These are phyloP conservation scores for Adansonia grandidieri DNA, from an alignment of 441 rosid genomes.

Conservation along the genomic window DNA sequence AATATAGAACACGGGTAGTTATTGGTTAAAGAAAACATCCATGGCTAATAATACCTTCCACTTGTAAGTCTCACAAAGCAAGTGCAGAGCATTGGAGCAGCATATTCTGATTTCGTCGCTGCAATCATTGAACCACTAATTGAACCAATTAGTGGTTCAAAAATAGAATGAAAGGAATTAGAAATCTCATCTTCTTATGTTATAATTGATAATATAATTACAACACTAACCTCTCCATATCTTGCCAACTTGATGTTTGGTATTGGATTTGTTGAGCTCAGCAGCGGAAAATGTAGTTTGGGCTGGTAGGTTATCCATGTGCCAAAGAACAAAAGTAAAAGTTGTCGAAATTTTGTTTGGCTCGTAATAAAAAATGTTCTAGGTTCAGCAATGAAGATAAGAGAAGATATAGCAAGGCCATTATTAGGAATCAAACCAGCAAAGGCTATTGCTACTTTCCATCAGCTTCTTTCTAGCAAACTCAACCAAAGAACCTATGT, in stretches of 20 bases:
- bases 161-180: slow-evolving; percentile 19
- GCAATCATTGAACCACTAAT: slow-evolving; percentile 80
- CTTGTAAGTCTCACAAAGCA: slow-evolving; percentile 41
- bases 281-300: slow-evolving; percentile 48
- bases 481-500: background rate
- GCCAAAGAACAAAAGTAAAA: slow-evolving; percentile 9
- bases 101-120: slow-evolving; percentile 52
- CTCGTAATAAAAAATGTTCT: background rate
- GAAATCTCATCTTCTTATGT: background rate
- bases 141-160: slow-evolving; percentile 39
- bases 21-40: background rate
- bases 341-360: background rate
- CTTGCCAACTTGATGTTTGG: slow-evolving; percentile 58
- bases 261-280: slow-evolving; percentile 38
- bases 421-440: background rate
- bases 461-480: background rate
- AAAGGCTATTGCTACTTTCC: background rate
- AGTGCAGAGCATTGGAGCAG: slow-evolving; percentile 52
- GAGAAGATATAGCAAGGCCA: background rate
- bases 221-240: slow-evolving; percentile 57
- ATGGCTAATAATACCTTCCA: slow-evolving; percentile 57
- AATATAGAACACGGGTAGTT: background rate
- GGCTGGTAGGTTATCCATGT: slow-evolving; percentile 37
- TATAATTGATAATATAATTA: background rate
- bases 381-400: background rate